A percentile compares a stretch with the other conserved stretches of the same genome.
Evolutionary conservation across 108 stramenopile genomes (phyloP).

Genomic region (Ochromonas danica): DNA sequence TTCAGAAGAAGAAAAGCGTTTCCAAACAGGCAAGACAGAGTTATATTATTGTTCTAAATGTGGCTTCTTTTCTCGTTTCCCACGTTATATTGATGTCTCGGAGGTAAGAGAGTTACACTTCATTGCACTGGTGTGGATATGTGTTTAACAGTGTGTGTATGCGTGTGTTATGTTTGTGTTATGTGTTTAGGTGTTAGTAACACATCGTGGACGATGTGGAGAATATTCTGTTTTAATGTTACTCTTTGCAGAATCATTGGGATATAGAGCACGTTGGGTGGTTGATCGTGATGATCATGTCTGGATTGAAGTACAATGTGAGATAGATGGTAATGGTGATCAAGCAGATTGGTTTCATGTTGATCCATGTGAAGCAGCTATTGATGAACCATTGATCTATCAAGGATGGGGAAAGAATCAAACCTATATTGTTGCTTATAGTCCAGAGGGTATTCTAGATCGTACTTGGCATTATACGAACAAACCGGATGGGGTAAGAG

Average conservation of each 20-base stretch:
- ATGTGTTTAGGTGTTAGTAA: conserved; percentile 38
- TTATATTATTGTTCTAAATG: background rate
- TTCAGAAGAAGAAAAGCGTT: background rate
- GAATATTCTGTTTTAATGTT: conserved; percentile 44
- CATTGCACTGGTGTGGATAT: background rate
- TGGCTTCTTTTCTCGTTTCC: background rate
- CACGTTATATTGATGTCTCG: background rate
- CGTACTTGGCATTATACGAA: conserved; percentile 45
- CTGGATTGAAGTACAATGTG: background rate
- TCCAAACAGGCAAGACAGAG: background rate
- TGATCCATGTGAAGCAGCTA: conserved; percentile 52
- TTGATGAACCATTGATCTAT: conserved; percentile 50
- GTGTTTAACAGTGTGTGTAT: background rate
- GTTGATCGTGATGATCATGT: background rate
- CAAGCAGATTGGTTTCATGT: conserved; percentile 42
- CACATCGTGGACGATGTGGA: conserved; percentile 43
- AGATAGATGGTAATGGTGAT: background rate
- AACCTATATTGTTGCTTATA: conserved; percentile 48
- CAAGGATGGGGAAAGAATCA: conserved; percentile 51
- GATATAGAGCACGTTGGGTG: conserved; percentile 23
- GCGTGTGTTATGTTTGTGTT: background rate
- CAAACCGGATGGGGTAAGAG: background rate
- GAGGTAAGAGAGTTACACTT: background rate
- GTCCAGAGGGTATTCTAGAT: conserved; percentile 36
- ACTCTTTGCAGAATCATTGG: conserved; percentile 35